Evolutionary conservation across 2,329 filamentous ascomycete genomes (phyloP), one percentile per base, ranked within the genome.

Genomic region (Penicillium capsulatum): DNA sequence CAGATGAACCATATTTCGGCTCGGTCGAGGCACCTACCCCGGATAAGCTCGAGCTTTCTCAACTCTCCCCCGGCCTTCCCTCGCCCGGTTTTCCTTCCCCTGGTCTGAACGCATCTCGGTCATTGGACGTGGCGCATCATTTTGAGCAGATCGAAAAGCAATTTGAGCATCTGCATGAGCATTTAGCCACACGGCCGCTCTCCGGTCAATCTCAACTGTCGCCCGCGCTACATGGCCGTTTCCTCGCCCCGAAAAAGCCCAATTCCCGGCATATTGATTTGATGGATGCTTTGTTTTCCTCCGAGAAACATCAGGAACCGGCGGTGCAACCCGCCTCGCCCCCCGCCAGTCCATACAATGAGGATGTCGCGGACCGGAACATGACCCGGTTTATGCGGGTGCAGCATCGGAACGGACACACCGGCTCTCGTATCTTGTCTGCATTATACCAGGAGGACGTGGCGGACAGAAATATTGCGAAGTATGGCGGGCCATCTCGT

Each of bases 351-450:
- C 61, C 61, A 8, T 69, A 66, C 45, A 69, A 69, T 32, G 66
- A 69, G 50, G 64, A 69, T 47, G 55, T 69, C 36, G 66, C 66
- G 4, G 66, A 69, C 42, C 63, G 66, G 16, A 69, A 69, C 36
- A 65, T 68, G 57, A 59, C 54, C 7, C 44, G 54, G 9, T 61
- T 63, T 31, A 48, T 64, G 7, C 57, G 57, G 27, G 49, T 50
- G 3, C 53, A 55, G 34, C 40, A 55, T 36, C 47, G 44, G 17
- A 61, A 50, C 36, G 47, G 54, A 37, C 45, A 48, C 13, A 36
- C 54, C 5, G 61, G 58, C 42, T 58, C 59, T 9, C 60, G 58
- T 8, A 48, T 63, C 14, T 40, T 64, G 19, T 64, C 66, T 3
- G 54, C 57, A 3, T 38, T 67, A 31, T 65, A 65, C 35, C 64